Percentiles rank a stretch among this genome's conserved stretches.
Conservation (phyloP, 305 asterid genomes). For the Plantago rigida region DNA sequence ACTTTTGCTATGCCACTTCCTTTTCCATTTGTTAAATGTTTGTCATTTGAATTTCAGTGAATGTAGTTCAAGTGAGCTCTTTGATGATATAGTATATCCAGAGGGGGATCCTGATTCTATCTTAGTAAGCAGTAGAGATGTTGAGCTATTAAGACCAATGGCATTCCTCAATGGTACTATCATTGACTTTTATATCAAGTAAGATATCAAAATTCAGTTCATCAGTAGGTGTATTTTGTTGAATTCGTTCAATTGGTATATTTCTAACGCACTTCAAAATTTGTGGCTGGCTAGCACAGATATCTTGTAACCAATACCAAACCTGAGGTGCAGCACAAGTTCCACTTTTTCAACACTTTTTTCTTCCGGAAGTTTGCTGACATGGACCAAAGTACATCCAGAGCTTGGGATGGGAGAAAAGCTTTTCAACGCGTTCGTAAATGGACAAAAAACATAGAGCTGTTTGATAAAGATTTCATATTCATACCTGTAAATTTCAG, state of each 20-base stretch:
- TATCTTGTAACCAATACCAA: conserved; percentile 42
- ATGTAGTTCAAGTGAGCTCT: conserved; percentile 34
- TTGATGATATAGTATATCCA: conserved; percentile 62
- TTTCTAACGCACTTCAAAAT: no score
- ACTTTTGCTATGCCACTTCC: not conserved
- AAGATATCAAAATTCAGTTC: conserved; percentile 24
- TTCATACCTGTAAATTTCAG: conserved; percentile 86
- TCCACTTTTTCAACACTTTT: conserved; percentile 82
- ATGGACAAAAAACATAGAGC: conserved; percentile 75
- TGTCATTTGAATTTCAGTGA: conserved; percentile 35
- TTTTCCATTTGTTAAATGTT: not conserved
- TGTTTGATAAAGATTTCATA: conserved; percentile 68
- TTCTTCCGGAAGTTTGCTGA: conserved; percentile 76
- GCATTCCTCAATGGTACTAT: conserved; percentile 83
- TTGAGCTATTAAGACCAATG: conserved; percentile 63
- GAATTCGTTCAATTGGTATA: conserved; percentile 2
- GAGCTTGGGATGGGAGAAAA: conserved; percentile 41
- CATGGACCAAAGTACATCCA: conserved; percentile 39
- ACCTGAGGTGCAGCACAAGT: conserved; percentile 48
- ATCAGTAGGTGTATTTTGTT: not conserved
- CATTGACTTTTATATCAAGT: conserved; percentile 82
- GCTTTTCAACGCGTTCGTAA: conserved; percentile 67
- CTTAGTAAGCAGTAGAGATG: conserved; percentile 51
- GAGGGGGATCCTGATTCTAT: conserved; percentile 87
- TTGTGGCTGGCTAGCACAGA: conserved; percentile 40